Base-by-base conservation (phyloP, 768 basidiomycete species). In the Termitomyces sp. region DNA sequence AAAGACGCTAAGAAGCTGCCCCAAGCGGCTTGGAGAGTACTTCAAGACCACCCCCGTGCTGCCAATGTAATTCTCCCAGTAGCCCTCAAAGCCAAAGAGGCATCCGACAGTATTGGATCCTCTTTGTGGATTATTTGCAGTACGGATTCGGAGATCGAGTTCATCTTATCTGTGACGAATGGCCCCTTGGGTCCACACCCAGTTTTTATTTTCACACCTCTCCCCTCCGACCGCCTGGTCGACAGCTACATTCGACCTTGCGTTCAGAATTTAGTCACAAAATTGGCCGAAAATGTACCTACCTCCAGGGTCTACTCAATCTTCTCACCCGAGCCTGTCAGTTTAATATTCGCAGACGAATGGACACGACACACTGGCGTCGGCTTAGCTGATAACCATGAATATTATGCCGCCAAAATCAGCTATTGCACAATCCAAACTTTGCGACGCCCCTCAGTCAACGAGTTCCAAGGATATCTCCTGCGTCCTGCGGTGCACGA, bases 351-450 rank as follows among this genome's bases (percentile, higher is more conserved):
- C 57, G 72, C 75, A 3, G 50, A 65, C 2, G 60, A 71, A 17
- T 89, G 84, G 87, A 68, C 71, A 24, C 51, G 59, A 9, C 57
- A 71, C 24, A 82, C 85, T 1, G 72, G 75, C 2, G 71, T 82
- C 24, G 55, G 59, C 3, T 65, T 73, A 38, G 54, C 58, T 15
- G 34, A 54, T 2, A 63, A 73, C 0, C 79, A 80, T 0, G 11
- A n/a, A 11, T 90, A 88, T 62, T 90, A 90, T 57, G 75, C 77
- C 24, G 83, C 88, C 0, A 79, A 70, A 44, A 74, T 85, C 51
- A 71, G 79, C 21, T 79, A 74, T 60, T 84, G 84, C 67, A 85
- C 84, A 2, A 60, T 43, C 7, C 35, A 65, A 15, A 78, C 80
- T 1, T 61, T 84, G 51, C 59, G 60, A 7, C 56, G 62, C 5